These are phyloP conservation scores for Hypoxylon sp. DNA, from an alignment of 2,329 filamentous ascomycete genomes.

Conservation along the genomic window DNA sequence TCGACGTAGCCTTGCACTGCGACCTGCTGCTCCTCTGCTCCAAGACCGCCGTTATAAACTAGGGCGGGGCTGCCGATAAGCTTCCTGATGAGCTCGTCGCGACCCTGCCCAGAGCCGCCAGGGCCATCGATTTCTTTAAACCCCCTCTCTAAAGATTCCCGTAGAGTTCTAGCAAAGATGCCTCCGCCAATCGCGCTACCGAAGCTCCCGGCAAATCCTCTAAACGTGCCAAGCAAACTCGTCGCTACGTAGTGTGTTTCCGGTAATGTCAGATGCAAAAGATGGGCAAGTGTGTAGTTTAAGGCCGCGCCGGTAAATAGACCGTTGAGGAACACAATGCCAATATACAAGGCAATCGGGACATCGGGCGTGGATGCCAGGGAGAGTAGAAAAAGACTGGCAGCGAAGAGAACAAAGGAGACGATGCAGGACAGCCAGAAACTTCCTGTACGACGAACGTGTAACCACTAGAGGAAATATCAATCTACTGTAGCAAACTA, in stretches of 20 bases:
- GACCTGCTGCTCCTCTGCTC: slow-evolving; percentile 59
- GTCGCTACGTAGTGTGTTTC: slow-evolving; percentile 82
- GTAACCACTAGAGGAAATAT: slow-evolving; percentile 66
- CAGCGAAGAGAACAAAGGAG: slow-evolving; percentile 72
- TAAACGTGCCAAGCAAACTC: slow-evolving; percentile 82
- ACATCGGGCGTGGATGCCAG: slow-evolving; percentile 67
- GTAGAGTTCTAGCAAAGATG: slow-evolving; percentile 76
- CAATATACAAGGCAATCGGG: slow-evolving; percentile 68
- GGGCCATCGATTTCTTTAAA: slow-evolving; percentile 66
- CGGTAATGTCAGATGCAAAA: slow-evolving; percentile 78
- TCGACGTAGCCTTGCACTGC: slow-evolving; percentile 65
- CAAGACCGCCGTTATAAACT: slow-evolving; percentile 62
- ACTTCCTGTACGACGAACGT: slow-evolving; percentile 79
- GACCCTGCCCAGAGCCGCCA: slow-evolving; percentile 49
- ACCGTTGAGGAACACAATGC: slow-evolving; percentile 77
- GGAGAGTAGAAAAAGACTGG: slow-evolving; percentile 71
- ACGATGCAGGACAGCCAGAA: slow-evolving; percentile 78
- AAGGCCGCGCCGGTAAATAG: slow-evolving; percentile 79
- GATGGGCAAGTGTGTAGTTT: slow-evolving; percentile 86
- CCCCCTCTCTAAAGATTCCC: slow-evolving; percentile 66
- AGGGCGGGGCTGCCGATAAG: slow-evolving; percentile 67
- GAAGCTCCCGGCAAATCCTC: slow-evolving; percentile 85
- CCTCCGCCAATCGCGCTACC: slow-evolving; percentile 85
- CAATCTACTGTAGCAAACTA: slow-evolving; percentile 10
- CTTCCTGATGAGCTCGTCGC: slow-evolving; percentile 61